These are phyloP conservation scores for Micractinium conductrix DNA, from an alignment of 139 green algal species.

Conservation along the genomic window DNA sequence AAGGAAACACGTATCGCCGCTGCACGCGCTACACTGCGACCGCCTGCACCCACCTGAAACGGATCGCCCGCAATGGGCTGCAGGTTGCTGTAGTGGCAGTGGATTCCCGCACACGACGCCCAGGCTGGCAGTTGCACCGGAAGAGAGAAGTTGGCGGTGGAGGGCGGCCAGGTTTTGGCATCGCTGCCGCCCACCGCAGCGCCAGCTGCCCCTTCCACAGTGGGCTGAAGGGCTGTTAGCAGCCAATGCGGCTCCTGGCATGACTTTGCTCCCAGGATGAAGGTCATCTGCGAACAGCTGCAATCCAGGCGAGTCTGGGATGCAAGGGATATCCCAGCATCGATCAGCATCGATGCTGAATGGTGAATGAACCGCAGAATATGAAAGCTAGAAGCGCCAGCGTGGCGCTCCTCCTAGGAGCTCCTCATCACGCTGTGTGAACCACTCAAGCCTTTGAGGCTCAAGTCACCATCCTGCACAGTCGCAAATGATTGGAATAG, in stretches of 20 bases:
- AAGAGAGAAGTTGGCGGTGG: not conserved
- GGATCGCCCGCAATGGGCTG: not conserved
- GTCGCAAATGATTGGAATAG: too few species aligned
- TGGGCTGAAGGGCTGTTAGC: not conserved
- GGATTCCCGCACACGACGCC: not conserved
- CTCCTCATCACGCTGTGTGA: too few species aligned
- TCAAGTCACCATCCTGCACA: too few species aligned
- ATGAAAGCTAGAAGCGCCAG: too few species aligned
- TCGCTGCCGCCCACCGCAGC: not conserved
- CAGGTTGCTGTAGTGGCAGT: not conserved
- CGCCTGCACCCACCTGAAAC: not conserved
- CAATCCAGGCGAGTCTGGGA: too few species aligned
- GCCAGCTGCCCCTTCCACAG: not conserved
- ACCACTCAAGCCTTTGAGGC: too few species aligned
- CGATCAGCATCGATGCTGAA: too few species aligned
- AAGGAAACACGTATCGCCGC: not conserved
- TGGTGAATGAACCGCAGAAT: too few species aligned
- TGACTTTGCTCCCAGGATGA: not conserved
- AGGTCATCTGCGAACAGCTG: not conserved
- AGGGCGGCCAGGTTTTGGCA: not conserved
- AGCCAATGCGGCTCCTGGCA: not conserved
- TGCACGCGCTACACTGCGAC: not conserved
- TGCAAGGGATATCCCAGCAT: too few species aligned
- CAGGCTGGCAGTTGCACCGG: not conserved
- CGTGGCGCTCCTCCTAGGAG: too few species aligned